A percentile compares a stretch with the other conserved stretches of the same genome.
Evolutionary conservation across 2,329 filamentous ascomycete genomes (phyloP).

Genomic region (Calonectria multiphialidica): DNA sequence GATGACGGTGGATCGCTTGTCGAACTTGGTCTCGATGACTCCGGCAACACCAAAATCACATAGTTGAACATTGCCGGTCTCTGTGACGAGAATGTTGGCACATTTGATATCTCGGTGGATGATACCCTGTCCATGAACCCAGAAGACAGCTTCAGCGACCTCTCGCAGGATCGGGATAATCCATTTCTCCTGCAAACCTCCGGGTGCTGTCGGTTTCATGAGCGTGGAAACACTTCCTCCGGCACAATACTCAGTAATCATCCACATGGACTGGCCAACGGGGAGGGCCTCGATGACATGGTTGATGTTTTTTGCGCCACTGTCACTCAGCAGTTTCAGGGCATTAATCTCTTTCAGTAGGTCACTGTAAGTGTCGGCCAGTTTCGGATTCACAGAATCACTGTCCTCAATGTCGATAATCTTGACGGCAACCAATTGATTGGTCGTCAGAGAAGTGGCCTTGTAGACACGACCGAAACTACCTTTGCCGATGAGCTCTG

Average conservation of each 20-base stretch:
- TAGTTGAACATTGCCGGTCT: constrained; percentile 81
- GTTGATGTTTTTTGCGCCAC: constrained; percentile 83
- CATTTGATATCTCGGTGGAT: constrained; percentile 81
- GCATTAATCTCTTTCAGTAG: constrained; percentile 77
- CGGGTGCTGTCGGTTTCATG: constrained; percentile 75
- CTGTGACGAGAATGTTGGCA: constrained; percentile 84
- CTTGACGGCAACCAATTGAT: constrained; percentile 78
- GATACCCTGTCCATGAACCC: constrained; percentile 77
- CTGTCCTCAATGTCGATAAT: constrained; percentile 87
- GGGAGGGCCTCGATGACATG: constrained; percentile 83
- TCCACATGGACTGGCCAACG: constrained; percentile 86
- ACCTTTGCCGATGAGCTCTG: constrained; percentile 81
- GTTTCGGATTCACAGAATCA: constrained; percentile 74
- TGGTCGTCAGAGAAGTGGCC: constrained; percentile 60
- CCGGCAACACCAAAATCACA: constrained; percentile 89
- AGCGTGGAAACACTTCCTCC: constrained; percentile 84
- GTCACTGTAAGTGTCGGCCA: constrained; percentile 76
- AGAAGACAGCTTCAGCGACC: constrained; percentile 74
- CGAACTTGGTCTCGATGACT: constrained; percentile 79
- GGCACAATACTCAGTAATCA: constrained; percentile 88
- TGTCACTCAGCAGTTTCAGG: constrained; percentile 79
- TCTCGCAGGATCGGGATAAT: constrained; percentile 77
- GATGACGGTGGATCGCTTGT: constrained; percentile 84
- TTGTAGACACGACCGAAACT: constrained; percentile 82
- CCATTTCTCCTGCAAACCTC: constrained; percentile 77